Evolutionary conservation across 257 asterid species (phyloP).

Genomic region (Solanum sparsipilum): DNA sequence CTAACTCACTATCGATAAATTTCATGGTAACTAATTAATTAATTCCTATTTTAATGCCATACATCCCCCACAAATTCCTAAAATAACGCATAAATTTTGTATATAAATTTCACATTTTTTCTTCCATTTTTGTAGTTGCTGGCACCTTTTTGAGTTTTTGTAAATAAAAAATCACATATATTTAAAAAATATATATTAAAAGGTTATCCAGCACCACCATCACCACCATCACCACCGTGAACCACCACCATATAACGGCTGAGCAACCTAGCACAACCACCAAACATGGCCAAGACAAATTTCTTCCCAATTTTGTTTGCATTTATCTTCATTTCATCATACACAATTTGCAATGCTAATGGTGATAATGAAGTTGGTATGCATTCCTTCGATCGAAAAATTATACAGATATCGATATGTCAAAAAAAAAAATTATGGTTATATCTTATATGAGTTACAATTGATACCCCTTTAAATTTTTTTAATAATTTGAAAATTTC

Average conservation of each 20-base stretch:
- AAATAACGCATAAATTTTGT: not conserved
- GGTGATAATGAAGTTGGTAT: conserved; percentile 17
- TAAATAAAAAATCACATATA: not conserved
- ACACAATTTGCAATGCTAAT: conserved; percentile 3
- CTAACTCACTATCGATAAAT: not conserved
- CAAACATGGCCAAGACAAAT: conserved; percentile 5
- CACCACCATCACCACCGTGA: not conserved
- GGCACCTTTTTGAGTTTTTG: not conserved
- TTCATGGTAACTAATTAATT: not conserved
- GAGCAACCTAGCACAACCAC: not conserved
- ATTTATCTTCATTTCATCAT: conserved; percentile 13
- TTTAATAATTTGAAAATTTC: not conserved
- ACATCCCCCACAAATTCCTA: not conserved
- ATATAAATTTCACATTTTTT: not conserved
- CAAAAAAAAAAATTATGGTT: not conserved
- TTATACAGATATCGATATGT: not conserved
- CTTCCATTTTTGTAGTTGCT: not conserved
- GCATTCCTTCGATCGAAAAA: not conserved
- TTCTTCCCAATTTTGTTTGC: not conserved
- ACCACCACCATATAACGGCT: not conserved
- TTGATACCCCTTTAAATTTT: not conserved
- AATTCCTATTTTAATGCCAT: not conserved
- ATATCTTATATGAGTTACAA: not conserved
- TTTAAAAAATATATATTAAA: not conserved
- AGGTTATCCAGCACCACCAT: not conserved